Base-by-base conservation (phyloP, 805 yeast genomes). In the Scheffersomyces amazonensis region DNA sequence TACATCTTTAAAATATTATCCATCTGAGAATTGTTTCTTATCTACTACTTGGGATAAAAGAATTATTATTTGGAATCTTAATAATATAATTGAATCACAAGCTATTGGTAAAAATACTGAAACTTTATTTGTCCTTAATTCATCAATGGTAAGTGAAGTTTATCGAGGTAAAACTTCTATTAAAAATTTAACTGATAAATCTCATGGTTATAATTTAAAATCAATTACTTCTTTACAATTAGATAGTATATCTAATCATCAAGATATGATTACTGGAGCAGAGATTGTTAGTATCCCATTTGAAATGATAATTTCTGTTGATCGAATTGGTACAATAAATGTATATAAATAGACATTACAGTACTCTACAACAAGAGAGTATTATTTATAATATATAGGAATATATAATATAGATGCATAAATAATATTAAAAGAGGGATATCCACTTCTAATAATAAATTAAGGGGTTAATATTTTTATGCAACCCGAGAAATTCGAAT, bases 301-400 rank as follows among this genome's bases (percentile, higher is more conserved):
- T 41, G 77, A 75, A 29, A 73, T 85, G 78, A 54, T 85, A 2
- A 61, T 86, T 3, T 69, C 84, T 2, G 87, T 66, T 2, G 95
- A 86, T 47, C 62, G 87, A 39, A 71, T 77, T 30, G 95, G 95
- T 0, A 66, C 63, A 2, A 65, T 87, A 22, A 78, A 79, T 52
- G 74, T 85, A 2, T 83, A 76, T 54, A 72, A 68, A 48, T 75
- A 50, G 15, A 20, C n/a, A n/a, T n/a, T n/a, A n/a, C n/a, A n/a
- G n/a, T n/a, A n/a, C n/a, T n/a, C n/a, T n/a, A n/a, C n/a, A n/a
- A n/a, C n/a, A n/a, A n/a, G n/a, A n/a, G n/a, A n/a, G n/a, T n/a
- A n/a, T n/a, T n/a, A n/a, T n/a, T n/a, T n/a, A n/a, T n/a, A n/a
- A n/a, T n/a, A n/a, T n/a, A n/a, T n/a, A n/a, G n/a, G n/a, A n/a